These are phyloP conservation scores for Penicillium bialowiezense DNA, from an alignment of 495 filamentous ascomycete genomes.

Conservation along the genomic window DNA sequence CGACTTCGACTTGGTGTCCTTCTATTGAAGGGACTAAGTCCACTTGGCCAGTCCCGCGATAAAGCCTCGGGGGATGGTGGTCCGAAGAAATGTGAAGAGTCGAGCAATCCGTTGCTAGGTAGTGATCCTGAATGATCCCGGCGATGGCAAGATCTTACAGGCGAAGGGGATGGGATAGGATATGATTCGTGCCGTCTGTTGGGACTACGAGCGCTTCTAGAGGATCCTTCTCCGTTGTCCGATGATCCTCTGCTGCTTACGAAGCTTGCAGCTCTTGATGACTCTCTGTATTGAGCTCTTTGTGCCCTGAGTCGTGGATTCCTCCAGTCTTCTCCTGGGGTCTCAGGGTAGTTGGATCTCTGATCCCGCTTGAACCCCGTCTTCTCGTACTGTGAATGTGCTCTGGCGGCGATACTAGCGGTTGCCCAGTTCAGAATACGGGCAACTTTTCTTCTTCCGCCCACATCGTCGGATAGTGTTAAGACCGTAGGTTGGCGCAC, in stretches of 20 bases:
- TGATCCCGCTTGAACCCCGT: constrained; percentile 42
- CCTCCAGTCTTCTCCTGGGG: constrained; percentile 47
- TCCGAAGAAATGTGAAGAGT: neutral
- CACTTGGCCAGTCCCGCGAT: too few species aligned
- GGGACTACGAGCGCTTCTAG: neutral
- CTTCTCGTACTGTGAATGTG: constrained; percentile 40
- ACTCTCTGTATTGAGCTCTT: constrained; percentile 27
- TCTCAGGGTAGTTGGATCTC: constrained; percentile 46
- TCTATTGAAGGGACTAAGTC: neutral
- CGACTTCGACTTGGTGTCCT: neutral
- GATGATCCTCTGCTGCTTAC: constrained; percentile 3
- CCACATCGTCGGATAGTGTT: constrained; percentile 11
- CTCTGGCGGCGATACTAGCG: constrained; percentile 38
- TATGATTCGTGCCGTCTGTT: constrained; percentile 4
- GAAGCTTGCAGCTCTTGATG: constrained; percentile 29
- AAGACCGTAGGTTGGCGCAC: constrained; percentile 6
- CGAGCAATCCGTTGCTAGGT: neutral
- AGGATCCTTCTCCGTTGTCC: constrained; percentile 22
- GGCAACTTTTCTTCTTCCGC: constrained; percentile 41
- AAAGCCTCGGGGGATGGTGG: neutral
- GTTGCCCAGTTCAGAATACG: constrained; percentile 29
- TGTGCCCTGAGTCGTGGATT: constrained; percentile 27
- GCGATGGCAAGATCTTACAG: neutral
- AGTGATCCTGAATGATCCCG: constrained; percentile 12
- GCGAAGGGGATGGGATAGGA: neutral